phyloP scores from a whole-genome alignment of 306 rosid genomes.

The Herpetospermum pedunculosum region DNA sequence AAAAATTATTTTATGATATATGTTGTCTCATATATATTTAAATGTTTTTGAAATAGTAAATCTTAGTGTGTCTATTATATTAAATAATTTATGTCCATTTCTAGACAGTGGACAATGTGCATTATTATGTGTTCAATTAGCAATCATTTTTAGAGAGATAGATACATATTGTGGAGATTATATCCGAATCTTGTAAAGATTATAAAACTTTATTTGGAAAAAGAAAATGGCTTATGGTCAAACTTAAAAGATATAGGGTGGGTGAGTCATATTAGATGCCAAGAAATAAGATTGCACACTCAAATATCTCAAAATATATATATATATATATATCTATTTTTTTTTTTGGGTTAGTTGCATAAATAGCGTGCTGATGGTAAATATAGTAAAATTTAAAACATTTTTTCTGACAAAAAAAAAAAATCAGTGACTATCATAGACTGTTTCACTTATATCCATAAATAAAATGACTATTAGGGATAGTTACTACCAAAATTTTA shows the following conservation, averaged over 20 bases:
- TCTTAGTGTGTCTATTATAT: neutral
- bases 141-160: neutral
- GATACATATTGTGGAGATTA: neutral
- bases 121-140: neutral
- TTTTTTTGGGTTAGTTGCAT: too few species aligned
- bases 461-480: too few species aligned
- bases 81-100: neutral
- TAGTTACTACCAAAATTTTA: too few species aligned
- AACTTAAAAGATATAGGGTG: neutral
- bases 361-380: too few species aligned
- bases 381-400: too few species aligned
- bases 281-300: neutral
- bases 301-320: neutral
- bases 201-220: neutral
- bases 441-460: too few species aligned
- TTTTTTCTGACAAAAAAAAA: too few species aligned
- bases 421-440: too few species aligned
- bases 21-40: too few species aligned
- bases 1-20: neutral
- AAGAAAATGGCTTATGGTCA: neutral
- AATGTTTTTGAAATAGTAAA: neutral
- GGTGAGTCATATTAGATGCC: neutral
- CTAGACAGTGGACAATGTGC: neutral
- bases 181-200: conserved; percentile 6
- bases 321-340: neutral